Evolutionary conservation across 2,329 filamentous ascomycete species (phyloP).

Genomic region (Incumbomyces delicatus): DNA sequence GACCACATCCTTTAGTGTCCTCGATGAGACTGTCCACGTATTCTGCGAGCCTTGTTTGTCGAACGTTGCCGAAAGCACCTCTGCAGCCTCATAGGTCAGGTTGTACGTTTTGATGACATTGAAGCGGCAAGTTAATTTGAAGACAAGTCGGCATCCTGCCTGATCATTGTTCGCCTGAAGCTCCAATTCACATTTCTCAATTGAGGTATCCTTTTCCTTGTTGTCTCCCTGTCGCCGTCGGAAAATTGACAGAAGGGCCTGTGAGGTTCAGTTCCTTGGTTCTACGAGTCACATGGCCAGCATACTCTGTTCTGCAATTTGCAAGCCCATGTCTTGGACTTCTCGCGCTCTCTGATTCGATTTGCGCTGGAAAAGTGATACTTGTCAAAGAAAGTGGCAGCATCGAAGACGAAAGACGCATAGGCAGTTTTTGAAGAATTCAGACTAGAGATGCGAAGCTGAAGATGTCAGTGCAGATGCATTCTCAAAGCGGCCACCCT

Average conservation of each 20-base stretch:
- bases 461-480: conserved; percentile 2
- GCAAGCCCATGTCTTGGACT: conserved; percentile 17
- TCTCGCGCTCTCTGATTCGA: conserved; percentile 6
- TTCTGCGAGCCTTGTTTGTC: conserved; percentile 47
- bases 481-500: conserved; percentile 10
- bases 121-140: conserved; percentile 54
- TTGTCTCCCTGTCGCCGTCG: conserved; percentile 47
- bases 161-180: conserved; percentile 47
- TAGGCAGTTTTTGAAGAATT: conserved; percentile 57
- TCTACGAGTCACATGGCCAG: neutral
- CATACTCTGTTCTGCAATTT: conserved; percentile 19
- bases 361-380: conserved; percentile 41
- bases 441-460: conserved; percentile 52
- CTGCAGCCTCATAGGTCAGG: conserved; percentile 52
- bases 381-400: conserved; percentile 45
- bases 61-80: conserved; percentile 55
- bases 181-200: conserved; percentile 53
- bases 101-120: conserved; percentile 57
- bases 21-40: conserved; percentile 49
- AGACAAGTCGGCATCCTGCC: conserved; percentile 50
- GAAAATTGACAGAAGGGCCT: conserved; percentile 53
- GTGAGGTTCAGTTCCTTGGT: neutral
- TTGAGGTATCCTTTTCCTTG: conserved; percentile 47
- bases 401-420: conserved; percentile 48
- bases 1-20: conserved; percentile 49